These are phyloP conservation scores for Umbilicus rupestris DNA, from an alignment of 164 flowering plant species.

Conservation along the genomic window DNA sequence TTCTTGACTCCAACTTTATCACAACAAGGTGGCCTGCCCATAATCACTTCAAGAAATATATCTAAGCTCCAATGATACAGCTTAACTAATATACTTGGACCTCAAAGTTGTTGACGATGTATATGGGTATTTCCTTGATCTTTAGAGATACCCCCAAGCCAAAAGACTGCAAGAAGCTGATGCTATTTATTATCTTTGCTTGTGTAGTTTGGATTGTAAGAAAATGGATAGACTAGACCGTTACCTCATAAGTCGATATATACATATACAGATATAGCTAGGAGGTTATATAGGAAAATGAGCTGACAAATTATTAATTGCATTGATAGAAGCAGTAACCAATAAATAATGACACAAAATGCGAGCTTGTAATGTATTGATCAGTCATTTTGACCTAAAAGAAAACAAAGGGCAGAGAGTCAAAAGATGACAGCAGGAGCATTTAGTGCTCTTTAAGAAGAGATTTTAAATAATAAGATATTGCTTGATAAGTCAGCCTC, in stretches of 20 bases:
- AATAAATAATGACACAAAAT: neutral
- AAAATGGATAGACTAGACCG: neutral
- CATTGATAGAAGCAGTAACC: neutral
- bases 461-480: too few relatives aligned
- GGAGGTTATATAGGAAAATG: neutral
- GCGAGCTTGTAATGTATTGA: too few relatives aligned
- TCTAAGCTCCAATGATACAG: too few relatives aligned
- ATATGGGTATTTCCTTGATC: neutral
- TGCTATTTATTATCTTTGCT: neutral
- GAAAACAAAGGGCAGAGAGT: neutral
- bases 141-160: neutral
- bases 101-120: neutral
- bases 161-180: neutral
- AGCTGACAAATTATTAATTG: neutral
- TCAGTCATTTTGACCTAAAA: neutral
- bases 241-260: neutral
- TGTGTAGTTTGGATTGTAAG: neutral
- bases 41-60: neutral
- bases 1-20: conserved; percentile 1
- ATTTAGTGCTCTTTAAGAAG: conserved; percentile 1
- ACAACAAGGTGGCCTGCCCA: conserved; percentile 2
- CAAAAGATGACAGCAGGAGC: neutral
- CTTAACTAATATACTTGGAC: too few relatives aligned
- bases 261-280: neutral
- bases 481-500: neutral